Conservation (phyloP, 139 green algal genomes). For the Coelastrella sp. region DNA sequence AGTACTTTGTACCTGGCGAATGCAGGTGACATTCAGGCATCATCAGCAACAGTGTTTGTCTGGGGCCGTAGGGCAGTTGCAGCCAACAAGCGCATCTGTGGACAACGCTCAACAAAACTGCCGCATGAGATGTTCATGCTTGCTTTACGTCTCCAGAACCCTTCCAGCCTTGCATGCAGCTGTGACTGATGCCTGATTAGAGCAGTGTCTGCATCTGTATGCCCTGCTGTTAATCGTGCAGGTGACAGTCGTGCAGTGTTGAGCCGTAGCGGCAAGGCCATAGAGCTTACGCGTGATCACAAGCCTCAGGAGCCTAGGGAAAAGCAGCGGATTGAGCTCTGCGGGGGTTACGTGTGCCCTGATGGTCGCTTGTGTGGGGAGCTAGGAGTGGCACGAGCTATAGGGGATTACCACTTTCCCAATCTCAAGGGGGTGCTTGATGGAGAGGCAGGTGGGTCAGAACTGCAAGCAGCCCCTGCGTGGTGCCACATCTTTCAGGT, state of each 20-base stretch:
- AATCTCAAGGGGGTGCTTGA: background rate
- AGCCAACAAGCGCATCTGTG: too few relatives aligned
- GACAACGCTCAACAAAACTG: too few relatives aligned
- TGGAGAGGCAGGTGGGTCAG: background rate
- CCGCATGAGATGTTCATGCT: too few relatives aligned
- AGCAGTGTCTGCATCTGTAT: background rate
- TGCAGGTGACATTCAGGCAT: too few relatives aligned
- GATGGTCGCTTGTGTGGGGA: slow-evolving; percentile 43
- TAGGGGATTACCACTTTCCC: slow-evolving; percentile 34
- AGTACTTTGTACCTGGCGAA: slow-evolving; percentile 36
- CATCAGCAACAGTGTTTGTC: too few relatives aligned
- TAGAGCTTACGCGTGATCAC: slow-evolving; percentile 78
- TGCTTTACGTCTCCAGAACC: too few relatives aligned
- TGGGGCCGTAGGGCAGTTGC: too few relatives aligned
- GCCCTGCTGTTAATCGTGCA: background rate
- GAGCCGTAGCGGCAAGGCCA: slow-evolving; percentile 46
- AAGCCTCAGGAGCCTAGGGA: slow-evolving; percentile 73
- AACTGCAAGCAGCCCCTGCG: too few relatives aligned
- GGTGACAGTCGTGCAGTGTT: slow-evolving; percentile 81
- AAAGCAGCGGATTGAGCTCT: slow-evolving; percentile 67
- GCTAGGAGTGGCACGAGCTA: slow-evolving; percentile 32
- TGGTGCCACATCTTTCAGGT: background rate
- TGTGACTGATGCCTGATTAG: too few relatives aligned
- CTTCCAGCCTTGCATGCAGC: background rate
- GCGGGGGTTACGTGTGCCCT: slow-evolving; percentile 68